Evolutionary conservation across 495 filamentous ascomycete genomes (phyloP), one percentile per base, ranked within the genome.

Genomic region (Aspergillus mulundensis): DNA sequence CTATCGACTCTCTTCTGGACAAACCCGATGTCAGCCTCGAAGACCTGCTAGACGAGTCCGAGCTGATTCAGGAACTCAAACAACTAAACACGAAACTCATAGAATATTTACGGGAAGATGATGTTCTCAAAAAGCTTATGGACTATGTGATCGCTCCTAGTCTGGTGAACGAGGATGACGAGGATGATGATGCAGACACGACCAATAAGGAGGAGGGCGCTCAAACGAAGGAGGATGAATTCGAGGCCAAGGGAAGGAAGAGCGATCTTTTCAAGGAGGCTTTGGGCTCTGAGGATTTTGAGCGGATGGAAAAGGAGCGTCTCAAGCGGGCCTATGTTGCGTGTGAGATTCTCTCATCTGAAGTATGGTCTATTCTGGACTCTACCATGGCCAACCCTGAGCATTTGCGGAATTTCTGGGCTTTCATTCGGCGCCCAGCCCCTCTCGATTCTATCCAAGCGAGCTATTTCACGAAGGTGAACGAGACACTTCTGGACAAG

Each of bases 401-500:
- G 7, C 79, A 89, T 43, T 65, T 99, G 56, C 84, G 85, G 50
- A 79, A 86, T 53, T 97, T 97, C 72, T 99, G 94, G 94, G 76
- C 85, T 14, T 99, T 95, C 69, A 67, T 97, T 49, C 88, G 88
- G 62, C 81, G 85, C 19, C 76, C 87, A 5, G 73, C 89, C 18
- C 90, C 92, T 15, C 79, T 99, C 48, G 93, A 97, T 67, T 86
- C 91, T 21, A 77, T 96, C 2, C 92, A 96, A 72, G 94, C 94
- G 6, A 91, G 92, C 59, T 97, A 97, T 61, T 99, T 99, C 67
- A 97, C 94, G 15, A 99, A 97, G 66, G 90, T 99, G 60, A 97
- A 97, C 72, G 94, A 99, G 69, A 86, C 91, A 2, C 73, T 99
- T 16, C 85, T 99, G 51, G 95, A 97, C 70, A 95, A 91, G 71